A percentile compares a stretch with the other conserved stretches of the same genome.
phyloP scores from a whole-genome alignment of 73 alveolate genomes.

The Blepharisma stoltei region DNA sequence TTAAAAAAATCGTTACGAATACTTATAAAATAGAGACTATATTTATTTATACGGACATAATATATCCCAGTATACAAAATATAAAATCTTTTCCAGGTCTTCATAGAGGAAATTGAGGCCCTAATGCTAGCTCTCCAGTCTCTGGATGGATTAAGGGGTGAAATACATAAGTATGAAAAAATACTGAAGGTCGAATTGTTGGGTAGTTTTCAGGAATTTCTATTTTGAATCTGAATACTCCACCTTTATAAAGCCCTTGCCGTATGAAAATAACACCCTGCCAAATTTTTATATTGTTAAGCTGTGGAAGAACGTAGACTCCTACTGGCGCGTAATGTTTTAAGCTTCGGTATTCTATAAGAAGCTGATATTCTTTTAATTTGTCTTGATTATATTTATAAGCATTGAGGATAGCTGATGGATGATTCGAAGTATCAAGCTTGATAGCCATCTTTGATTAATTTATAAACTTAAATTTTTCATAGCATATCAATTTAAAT shows the following conservation, averaged over 20 bases:
- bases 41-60: not conserved
- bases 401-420: not conserved
- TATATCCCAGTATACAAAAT: slow-evolving; percentile 5
- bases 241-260: slow-evolving; percentile 41
- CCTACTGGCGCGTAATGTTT: slow-evolving; percentile 17
- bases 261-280: slow-evolving; percentile 27
- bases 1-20: too few relatives aligned
- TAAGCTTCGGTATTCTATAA: slow-evolving; percentile 11
- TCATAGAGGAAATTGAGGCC: slow-evolving; percentile 11
- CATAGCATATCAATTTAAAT: too few relatives aligned
- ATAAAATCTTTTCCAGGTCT: slow-evolving; percentile 24
- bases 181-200: slow-evolving; percentile 44
- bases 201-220: slow-evolving; percentile 64
- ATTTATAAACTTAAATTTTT: too few relatives aligned
- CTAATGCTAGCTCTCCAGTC: slow-evolving; percentile 13
- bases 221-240: slow-evolving; percentile 56
- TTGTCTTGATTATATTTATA: not conserved
- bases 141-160: slow-evolving; percentile 48
- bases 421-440: too few relatives aligned
- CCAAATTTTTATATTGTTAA: slow-evolving; percentile 25
- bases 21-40: too few relatives aligned
- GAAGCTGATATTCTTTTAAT: slow-evolving; percentile 17
- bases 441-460: too few relatives aligned
- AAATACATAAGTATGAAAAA: slow-evolving; percentile 38
- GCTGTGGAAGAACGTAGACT: slow-evolving; percentile 12